Evolutionary conservation across 2,329 filamentous ascomycete genomes (phyloP), one percentile per base, ranked within the genome.

Genomic region (Fusarium sp.): DNA sequence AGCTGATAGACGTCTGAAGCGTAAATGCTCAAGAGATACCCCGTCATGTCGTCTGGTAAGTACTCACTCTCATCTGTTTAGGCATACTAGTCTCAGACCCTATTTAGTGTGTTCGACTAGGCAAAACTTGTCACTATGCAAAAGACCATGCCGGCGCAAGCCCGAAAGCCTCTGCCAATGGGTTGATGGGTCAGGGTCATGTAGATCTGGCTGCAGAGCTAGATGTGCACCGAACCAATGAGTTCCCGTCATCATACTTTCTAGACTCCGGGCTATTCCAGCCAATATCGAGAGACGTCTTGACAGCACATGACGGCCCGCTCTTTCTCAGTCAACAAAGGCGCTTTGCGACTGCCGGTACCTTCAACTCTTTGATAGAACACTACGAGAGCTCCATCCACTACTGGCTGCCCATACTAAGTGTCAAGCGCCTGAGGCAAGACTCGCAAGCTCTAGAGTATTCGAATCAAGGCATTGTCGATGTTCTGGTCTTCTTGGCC

Each of bases 371-470:
- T 22, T 26, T 57, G 4, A 36, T 38, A 14, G 4, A 20, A 5
- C 14, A 35, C 15, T 56, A 61, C 10, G 38, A 56, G 20, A n/a
- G 0, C 8, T 14, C 48, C 3, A 44, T 57, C 4, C 48, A 61
- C 38, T 20, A 36, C 1, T 61, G 50, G 58, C 22, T 61, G 1
- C 38, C 58, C 15, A 36, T 61, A 1, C 30, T 61, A 0, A 56
- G 38, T 1, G 0, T 44, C 5, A 61, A 61, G 20, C 48, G 48
- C 6, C 10, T 57, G 1, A 33, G 13, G n/a, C 44, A 53, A 50
- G 10, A n/a, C 0, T 10, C 31, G 20, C 4, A 31, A 0, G 12
- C 2, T 26, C 4, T 33, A 2, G 7, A 0, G 2, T 4, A 24
- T 3, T 12, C 38, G 8, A 22, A 3, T 45, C 36, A 1, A 0